These are phyloP conservation scores for Marchantia paleacea DNA, from an alignment of 225 moss, liverwort and hornwort species.

Conservation along the genomic window DNA sequence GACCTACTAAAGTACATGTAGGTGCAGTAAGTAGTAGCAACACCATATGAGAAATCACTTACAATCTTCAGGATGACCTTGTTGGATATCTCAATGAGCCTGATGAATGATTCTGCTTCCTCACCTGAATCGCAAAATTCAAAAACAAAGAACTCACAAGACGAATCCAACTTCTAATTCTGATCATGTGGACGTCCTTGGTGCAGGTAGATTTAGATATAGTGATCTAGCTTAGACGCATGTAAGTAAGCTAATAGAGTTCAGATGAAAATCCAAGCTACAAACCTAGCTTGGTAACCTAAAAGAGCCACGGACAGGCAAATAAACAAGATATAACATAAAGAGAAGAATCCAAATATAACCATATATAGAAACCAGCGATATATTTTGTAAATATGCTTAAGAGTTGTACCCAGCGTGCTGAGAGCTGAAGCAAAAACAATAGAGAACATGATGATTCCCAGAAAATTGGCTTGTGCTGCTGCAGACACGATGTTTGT, in stretches of 20 bases:
- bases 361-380: neutral
- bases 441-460: conserved; percentile 74
- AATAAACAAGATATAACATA: neutral
- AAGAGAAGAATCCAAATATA: neutral
- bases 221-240: neutral
- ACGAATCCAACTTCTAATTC: neutral
- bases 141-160: neutral
- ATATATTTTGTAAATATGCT: neutral
- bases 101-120: conserved; percentile 71
- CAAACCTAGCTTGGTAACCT: neutral
- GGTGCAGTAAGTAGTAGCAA: too few relatives aligned
- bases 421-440: conserved; percentile 66
- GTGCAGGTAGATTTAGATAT: neutral
- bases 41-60: conserved; percentile 22
- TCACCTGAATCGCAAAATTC: conserved; percentile 45
- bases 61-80: conserved; percentile 72
- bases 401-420: conserved; percentile 49
- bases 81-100: conserved; percentile 69
- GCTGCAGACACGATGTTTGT: conserved; percentile 82
- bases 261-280: neutral
- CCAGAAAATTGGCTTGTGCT: conserved; percentile 65
- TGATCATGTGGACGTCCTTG: neutral
- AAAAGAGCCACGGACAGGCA: neutral
- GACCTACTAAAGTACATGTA: too few relatives aligned
- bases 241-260: neutral